These are phyloP conservation scores for Lasiosphaeris hirsuta DNA, from an alignment of 495 filamentous ascomycete species.

Conservation along the genomic window DNA sequence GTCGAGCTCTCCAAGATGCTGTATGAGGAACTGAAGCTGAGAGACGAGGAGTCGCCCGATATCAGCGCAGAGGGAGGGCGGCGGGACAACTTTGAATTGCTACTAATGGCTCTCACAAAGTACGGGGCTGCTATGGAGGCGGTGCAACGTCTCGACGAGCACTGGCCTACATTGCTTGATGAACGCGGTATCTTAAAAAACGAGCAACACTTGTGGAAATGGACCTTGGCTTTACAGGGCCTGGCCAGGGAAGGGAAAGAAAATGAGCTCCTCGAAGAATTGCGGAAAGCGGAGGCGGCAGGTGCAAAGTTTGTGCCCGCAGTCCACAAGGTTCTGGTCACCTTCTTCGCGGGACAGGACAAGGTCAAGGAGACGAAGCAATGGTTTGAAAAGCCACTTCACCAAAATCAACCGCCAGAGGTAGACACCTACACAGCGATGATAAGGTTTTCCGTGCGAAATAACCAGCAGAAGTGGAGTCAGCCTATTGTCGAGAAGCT, in stretches of 20 bases:
- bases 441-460: conserved; percentile 47
- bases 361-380: conserved; percentile 52
- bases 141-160: conserved; percentile 45
- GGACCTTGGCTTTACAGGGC: conserved; percentile 60
- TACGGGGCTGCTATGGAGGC: conserved; percentile 61
- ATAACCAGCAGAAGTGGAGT: conserved; percentile 61
- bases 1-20: conserved; percentile 54
- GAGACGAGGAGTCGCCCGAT: conserved; percentile 37
- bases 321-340: conserved; percentile 49
- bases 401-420: conserved; percentile 37
- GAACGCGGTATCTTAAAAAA: conserved; percentile 21
- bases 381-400: conserved; percentile 64
- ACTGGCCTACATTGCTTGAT: conserved; percentile 22
- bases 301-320: conserved; percentile 32
- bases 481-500: conserved; percentile 59
- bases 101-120: conserved; percentile 53
- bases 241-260: conserved; percentile 56
- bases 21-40: conserved; percentile 49
- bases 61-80: conserved; percentile 8
- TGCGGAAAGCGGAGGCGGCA: conserved; percentile 28
- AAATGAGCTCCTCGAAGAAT: conserved; percentile 46
- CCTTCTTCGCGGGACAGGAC: conserved; percentile 48
- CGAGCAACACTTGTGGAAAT: conserved; percentile 42
- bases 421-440: conserved; percentile 47
- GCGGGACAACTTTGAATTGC: conserved; percentile 43